Conservation (phyloP, 2,329 filamentous ascomycete genomes). For the Fusarium vanettenii region DNA sequence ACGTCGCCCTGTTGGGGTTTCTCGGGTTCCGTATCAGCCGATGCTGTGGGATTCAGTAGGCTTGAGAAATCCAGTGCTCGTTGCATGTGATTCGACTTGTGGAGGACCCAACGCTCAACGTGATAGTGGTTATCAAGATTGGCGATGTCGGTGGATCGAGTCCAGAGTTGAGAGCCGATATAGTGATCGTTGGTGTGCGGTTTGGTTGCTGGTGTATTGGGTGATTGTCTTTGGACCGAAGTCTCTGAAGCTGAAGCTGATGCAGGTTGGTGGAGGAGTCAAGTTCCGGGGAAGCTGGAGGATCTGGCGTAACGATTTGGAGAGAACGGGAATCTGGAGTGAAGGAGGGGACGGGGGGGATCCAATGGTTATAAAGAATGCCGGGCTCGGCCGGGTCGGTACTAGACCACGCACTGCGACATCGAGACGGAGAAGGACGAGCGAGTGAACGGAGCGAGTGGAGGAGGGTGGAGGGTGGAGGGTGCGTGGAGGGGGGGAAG, state of each 20-base stretch:
- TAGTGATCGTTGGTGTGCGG: conserved; percentile 11
- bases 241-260: conserved; percentile 14
- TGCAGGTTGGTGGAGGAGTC: conserved; percentile 32
- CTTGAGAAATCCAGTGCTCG: conserved; percentile 80
- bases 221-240: conserved; percentile 11
- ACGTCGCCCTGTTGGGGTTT: conserved; percentile 48
- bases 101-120: conserved; percentile 33
- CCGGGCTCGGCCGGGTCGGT: conserved; percentile 50
- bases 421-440: conserved; percentile 33
- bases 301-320: conserved; percentile 41
- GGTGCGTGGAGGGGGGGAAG: conserved; percentile 7
- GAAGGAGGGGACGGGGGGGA: conserved; percentile 45
- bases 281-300: conserved; percentile 41
- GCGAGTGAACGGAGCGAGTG: conserved; percentile 34
- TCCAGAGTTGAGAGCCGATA: conserved; percentile 17
- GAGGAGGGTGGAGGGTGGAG: conserved; percentile 28
- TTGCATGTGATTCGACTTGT: conserved; percentile 74
- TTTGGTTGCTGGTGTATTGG: conserved; percentile 7
- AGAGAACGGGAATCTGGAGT: conserved; percentile 39
- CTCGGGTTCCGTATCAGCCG: conserved; percentile 39
- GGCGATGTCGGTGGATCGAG: not conserved
- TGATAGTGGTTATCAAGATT: conserved; percentile 20
- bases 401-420: conserved; percentile 39
- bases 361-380: conserved; percentile 47
- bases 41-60: conserved; percentile 72